Evolutionary conservation across 1,139 yeast species (phyloP).

Genomic region (Lodderomyces pseudojiufengensis): DNA sequence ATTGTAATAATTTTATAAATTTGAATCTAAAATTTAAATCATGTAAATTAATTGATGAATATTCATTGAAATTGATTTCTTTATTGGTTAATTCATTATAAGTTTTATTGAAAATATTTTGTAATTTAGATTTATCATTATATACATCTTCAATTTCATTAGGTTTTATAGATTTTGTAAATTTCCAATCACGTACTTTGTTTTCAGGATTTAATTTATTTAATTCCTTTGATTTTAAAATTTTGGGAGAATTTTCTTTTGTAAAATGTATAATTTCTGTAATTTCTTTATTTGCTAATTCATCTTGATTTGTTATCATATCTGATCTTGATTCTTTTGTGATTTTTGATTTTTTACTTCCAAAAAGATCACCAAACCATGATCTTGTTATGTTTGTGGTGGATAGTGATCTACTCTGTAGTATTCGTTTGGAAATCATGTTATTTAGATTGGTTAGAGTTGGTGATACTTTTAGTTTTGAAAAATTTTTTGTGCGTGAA

Average conservation of each 20-base stretch:
- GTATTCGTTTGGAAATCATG: slow-evolving; percentile 5
- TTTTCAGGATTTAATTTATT: slow-evolving; percentile 28
- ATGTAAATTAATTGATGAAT: slow-evolving; percentile 22
- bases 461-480: no score
- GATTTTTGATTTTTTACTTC: slow-evolving; percentile 8
- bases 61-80: slow-evolving; percentile 15
- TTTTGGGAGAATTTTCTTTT: slow-evolving; percentile 33
- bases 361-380: slow-evolving; percentile 15
- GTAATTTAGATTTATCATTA: slow-evolving; percentile 21
- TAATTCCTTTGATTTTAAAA: slow-evolving; percentile 23
- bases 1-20: slow-evolving; percentile 55
- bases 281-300: slow-evolving; percentile 32
- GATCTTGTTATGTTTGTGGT: slow-evolving; percentile 7
- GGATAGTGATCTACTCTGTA: slow-evolving; percentile 11
- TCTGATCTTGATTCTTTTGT: slow-evolving; percentile 20
- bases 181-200: slow-evolving; percentile 36
- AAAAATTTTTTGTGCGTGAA: slow-evolving; percentile 1
- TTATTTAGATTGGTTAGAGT: not conserved
- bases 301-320: slow-evolving; percentile 41
- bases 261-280: slow-evolving; percentile 32
- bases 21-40: slow-evolving; percentile 60
- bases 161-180: slow-evolving; percentile 8
- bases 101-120: slow-evolving; percentile 23
- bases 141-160: slow-evolving; percentile 28
- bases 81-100: slow-evolving; percentile 18